Conservation (phyloP, 768 basidiomycete genomes). For the Tricholoma flavovirens region DNA sequence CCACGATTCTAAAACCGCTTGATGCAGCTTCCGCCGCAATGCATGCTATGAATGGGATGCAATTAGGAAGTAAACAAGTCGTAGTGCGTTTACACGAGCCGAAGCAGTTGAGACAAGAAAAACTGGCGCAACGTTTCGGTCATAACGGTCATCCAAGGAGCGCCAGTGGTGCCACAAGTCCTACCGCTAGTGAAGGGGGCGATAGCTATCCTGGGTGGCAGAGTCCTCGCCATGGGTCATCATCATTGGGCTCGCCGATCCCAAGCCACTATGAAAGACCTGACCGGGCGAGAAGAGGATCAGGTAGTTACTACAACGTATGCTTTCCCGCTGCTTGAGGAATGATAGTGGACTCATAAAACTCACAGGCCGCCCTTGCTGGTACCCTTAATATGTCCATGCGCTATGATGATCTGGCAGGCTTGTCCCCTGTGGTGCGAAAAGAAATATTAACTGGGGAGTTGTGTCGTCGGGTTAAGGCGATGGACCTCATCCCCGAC, state of each 20-base stretch:
- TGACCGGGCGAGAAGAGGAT: conserved; percentile 69
- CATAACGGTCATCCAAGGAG: conserved; percentile 77
- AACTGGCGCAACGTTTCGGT: conserved; percentile 76
- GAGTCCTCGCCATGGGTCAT: conserved; percentile 57
- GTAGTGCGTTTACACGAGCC: conserved; percentile 89
- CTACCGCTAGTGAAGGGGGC: conserved; percentile 75
- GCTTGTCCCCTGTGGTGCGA: conserved; percentile 81
- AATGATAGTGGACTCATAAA: conserved; percentile 3
- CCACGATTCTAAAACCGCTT: not conserved
- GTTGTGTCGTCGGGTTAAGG: conserved; percentile 66
- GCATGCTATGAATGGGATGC: conserved; percentile 73
- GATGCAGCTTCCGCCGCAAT: conserved; percentile 64
- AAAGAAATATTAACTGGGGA: conserved; percentile 84
- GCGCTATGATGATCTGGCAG: conserved; percentile 81
- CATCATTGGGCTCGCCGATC: conserved; percentile 54
- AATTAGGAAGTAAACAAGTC: conserved; percentile 69
- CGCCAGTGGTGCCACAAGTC: conserved; percentile 81
- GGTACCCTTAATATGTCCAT: conserved; percentile 79
- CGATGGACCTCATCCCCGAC: conserved; percentile 44
- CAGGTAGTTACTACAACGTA: conserved; percentile 85
- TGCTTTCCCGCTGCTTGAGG: conserved; percentile 14
- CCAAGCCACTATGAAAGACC: conserved; percentile 47
- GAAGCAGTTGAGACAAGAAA: conserved; percentile 86
- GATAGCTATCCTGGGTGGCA: conserved; percentile 71
- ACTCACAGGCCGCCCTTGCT: conserved; percentile 64